Conservation (phyloP, 768 basidiomycete species). For the Agaricus sinodeliciosus region DNA sequence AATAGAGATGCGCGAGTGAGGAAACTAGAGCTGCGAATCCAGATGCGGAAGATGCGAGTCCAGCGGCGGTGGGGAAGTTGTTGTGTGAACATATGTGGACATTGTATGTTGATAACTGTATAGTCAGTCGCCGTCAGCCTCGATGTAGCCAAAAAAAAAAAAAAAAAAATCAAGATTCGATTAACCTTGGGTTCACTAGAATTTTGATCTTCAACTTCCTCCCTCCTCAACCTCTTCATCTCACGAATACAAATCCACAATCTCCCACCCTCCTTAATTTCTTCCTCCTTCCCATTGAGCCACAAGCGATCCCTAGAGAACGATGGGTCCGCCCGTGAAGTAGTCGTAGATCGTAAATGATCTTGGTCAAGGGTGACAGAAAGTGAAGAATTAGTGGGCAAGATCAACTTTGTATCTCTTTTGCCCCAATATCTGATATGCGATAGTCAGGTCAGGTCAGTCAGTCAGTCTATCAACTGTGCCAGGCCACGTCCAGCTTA, state of each 20-base stretch:
- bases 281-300: constrained; percentile 92
- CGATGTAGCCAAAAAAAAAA: background rate
- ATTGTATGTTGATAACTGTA: constrained; percentile 58
- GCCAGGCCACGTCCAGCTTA: constrained; percentile 21
- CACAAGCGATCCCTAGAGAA: constrained; percentile 80
- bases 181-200: constrained; percentile 59
- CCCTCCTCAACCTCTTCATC: constrained; percentile 71
- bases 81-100: constrained; percentile 94
- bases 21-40: constrained; percentile 94
- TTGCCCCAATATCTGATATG: constrained; percentile 92
- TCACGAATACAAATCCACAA: constrained; percentile 81
- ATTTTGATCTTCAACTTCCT: constrained; percentile 65
- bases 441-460: no score
- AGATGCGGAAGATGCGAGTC: constrained; percentile 94
- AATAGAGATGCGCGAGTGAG: constrained; percentile 83
- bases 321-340: constrained; percentile 73
- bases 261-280: constrained; percentile 76
- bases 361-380: constrained; percentile 97
- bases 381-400: constrained; percentile 97
- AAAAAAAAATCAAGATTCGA: background rate
- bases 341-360: constrained; percentile 90
- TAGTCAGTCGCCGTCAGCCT: background rate
- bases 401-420: constrained; percentile 88
- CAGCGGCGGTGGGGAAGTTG: constrained; percentile 99
- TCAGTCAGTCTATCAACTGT: no score